Evolutionary conservation across 2,329 filamentous ascomycete species (phyloP).

Genomic region (Curvularia sp.): DNA sequence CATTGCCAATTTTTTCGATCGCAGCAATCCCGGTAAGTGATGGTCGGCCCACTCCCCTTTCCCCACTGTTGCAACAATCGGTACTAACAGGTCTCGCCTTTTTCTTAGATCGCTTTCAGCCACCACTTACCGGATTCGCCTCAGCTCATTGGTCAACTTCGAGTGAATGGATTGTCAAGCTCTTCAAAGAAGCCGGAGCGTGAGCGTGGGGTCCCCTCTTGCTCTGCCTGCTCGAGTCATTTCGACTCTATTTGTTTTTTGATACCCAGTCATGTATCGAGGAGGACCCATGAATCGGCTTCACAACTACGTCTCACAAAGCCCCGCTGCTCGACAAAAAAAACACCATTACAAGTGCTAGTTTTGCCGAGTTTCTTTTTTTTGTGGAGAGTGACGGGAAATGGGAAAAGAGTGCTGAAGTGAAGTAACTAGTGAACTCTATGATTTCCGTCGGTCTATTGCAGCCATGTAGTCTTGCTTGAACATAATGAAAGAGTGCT

Average conservation of each 20-base stretch:
- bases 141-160: slow-evolving; percentile 35
- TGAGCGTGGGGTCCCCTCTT: slow-evolving; percentile 13
- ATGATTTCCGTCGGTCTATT: neutral
- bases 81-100: neutral
- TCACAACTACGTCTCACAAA: neutral
- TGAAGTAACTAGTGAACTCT: neutral
- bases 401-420: neutral
- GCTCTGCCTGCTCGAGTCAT: slow-evolving; percentile 6
- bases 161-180: slow-evolving; percentile 44
- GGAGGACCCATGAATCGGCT: slow-evolving; percentile 1
- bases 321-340: slow-evolving; percentile 1
- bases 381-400: neutral
- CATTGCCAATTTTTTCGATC: slow-evolving; percentile 38
- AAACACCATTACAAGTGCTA: neutral
- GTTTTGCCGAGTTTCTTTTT: neutral
- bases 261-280: slow-evolving; percentile 18
- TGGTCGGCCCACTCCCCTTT: neutral
- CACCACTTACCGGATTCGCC: slow-evolving; percentile 38
- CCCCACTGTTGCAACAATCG: slow-evolving; percentile 13
- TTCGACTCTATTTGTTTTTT: slow-evolving; percentile 13
- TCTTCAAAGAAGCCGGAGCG: slow-evolving; percentile 45
- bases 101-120: slow-evolving; percentile 37
- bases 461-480: neutral
- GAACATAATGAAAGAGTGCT: neutral
- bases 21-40: slow-evolving; percentile 35